These are phyloP conservation scores for Metschnikowia sp. DNA, from an alignment of 805 yeast species.

Conservation along the genomic window DNA sequence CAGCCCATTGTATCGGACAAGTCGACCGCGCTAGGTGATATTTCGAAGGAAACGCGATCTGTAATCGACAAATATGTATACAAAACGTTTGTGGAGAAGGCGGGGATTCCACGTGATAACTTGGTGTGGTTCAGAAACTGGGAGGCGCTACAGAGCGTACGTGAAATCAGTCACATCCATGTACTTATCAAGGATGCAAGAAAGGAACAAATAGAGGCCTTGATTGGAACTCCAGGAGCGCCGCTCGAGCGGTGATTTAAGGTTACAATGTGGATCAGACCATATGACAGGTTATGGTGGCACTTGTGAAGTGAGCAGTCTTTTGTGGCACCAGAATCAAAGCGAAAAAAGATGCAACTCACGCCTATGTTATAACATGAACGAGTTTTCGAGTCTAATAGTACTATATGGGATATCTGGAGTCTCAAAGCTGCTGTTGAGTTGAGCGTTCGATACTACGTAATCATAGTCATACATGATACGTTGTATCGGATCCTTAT, in stretches of 20 bases:
- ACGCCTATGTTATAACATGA: no score
- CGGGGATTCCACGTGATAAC: conserved; percentile 38
- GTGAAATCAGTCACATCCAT: conserved; percentile 67
- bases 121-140: conserved; percentile 71
- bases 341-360: no score
- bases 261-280: no score
- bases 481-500: no score
- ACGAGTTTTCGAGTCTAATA: no score
- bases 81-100: conserved; percentile 45
- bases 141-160: conserved; percentile 65
- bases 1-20: conserved; percentile 51
- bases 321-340: no score
- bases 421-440: no score
- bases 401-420: no score
- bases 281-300: no score
- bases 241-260: background rate
- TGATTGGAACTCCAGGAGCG: conserved; percentile 8
- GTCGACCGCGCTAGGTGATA: conserved; percentile 48
- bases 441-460: no score
- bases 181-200: conserved; percentile 48
- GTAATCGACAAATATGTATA: conserved; percentile 45
- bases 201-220: conserved; percentile 15
- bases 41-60: conserved; percentile 39
- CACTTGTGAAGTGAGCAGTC: no score
- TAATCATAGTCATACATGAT: no score